Base-by-base conservation (phyloP, 768 basidiomycete species). In the Pleurotus salmoneostramineus region DNA sequence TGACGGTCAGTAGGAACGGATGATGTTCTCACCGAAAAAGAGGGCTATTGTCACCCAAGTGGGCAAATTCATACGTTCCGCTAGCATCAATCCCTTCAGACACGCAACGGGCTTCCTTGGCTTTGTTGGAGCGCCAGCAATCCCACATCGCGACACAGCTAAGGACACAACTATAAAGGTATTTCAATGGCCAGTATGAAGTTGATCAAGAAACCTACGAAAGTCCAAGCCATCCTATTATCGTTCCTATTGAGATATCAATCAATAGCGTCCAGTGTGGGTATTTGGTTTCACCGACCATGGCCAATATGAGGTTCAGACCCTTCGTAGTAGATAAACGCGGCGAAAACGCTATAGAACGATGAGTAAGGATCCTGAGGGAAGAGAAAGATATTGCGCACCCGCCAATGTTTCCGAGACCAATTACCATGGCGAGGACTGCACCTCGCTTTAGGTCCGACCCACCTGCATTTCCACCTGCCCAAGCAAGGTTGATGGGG, bases 41-140 rank as follows among this genome's bases (percentile, higher is more conserved):
- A 45, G 84, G 84, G 57, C 80, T 83, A 37, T 76, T 69, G 57
- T 81, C 80, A 6, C 82, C 84, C 68, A 84, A 69, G 5, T 81
- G 66, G 35, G 65, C 69, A 61, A 79, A 84, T 40, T 81, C 74
- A 4, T 71, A 71, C 55, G 62, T 67, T 49, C 66, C 68, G 46
- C 66, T 71, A 11, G 72, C 69, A 5, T 74, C 72, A 50, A 86
- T 79, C 3, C 74, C 74, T 56, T 76, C 73, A 3, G 69, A 66
- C 4, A 65, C 65, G 59, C 83, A 85, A 10, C 67, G 60, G 7
- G 71, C 75, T 49, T 77, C 75, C 52, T 82, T 84, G 50, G 66
- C 61, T 61, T 77, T 77, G 62, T 85, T 85, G 32, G 82, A 66
- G 42, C 77, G 67, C 8, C 68, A 69, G 63, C 77, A 84, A 56